phyloP scores from a whole-genome alignment of 495 filamentous ascomycete genomes.

The Thermochaetoides thermophila region DNA sequence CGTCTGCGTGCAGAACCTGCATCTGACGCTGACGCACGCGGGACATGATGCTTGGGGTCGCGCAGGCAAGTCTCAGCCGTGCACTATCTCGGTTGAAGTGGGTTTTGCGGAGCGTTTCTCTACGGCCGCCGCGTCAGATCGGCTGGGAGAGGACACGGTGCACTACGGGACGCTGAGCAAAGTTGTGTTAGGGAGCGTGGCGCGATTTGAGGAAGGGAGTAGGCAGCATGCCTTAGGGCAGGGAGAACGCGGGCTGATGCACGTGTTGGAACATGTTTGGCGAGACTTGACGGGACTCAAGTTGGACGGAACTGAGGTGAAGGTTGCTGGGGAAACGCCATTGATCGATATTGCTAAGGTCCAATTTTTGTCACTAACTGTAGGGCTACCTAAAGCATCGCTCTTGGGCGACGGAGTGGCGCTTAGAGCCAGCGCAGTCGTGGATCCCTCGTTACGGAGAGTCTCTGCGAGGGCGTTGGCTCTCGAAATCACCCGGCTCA shows the following conservation, averaged over 20 bases:
- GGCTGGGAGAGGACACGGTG: conserved; percentile 38
- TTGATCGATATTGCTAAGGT: conserved; percentile 17
- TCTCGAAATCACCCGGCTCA: conserved; percentile 25
- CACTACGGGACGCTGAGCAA: conserved; percentile 48
- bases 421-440: conserved; percentile 24
- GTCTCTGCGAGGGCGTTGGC: conserved; percentile 17
- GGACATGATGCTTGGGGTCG: conserved; percentile 45
- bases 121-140: conserved; percentile 30
- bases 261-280: conserved; percentile 4
- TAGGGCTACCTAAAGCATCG: conserved; percentile 37
- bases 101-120: conserved; percentile 32
- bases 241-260: not conserved
- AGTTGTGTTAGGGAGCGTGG: conserved; percentile 25
- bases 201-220: conserved; percentile 1
- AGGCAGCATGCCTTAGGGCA: conserved; percentile 6
- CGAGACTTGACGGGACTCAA: conserved; percentile 1
- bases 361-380: conserved; percentile 23
- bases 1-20: conserved; percentile 38
- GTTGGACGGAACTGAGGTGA: conserved; percentile 2
- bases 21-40: conserved; percentile 20
- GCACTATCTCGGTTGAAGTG: conserved; percentile 35
- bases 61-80: conserved; percentile 32
- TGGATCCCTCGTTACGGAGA: conserved; percentile 8
- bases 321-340: not conserved
- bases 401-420: conserved; percentile 34